Percentiles rank a stretch among this genome's conserved stretches.
These are phyloP conservation scores for Sporothrix inflata DNA, from an alignment of 2,329 filamentous ascomycete genomes.

Conservation along the genomic window DNA sequence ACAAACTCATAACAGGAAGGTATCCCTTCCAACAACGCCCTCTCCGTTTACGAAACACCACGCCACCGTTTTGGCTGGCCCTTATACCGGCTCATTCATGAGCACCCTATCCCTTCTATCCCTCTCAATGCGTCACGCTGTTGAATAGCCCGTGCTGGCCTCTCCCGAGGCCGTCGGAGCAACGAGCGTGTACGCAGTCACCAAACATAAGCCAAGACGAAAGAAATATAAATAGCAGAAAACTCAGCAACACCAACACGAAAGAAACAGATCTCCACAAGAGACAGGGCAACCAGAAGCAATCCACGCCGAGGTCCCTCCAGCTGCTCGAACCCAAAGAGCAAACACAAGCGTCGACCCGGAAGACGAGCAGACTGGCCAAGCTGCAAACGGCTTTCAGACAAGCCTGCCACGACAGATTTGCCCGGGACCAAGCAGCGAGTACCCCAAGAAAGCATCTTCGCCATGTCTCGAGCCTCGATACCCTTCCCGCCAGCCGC, in stretches of 20 bases:
- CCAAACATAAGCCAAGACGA: not conserved
- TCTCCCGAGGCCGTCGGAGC: constrained; percentile 48
- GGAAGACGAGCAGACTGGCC: not conserved
- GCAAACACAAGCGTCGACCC: not conserved
- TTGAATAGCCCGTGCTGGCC: constrained; percentile 48
- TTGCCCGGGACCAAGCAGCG: not conserved
- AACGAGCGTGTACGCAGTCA: constrained; percentile 18
- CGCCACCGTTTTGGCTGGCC: constrained; percentile 20
- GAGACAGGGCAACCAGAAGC: not conserved
- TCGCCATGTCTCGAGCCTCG: not conserved
- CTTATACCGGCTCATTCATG: constrained; percentile 23
- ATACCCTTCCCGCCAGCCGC: not conserved
- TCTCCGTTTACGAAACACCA: not conserved
- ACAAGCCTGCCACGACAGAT: not conserved
- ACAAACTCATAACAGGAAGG: not conserved
- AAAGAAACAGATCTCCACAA: constrained; percentile 6
- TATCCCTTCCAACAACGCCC: not conserved
- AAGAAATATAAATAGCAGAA: constrained; percentile 15
- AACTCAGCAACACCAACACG: not conserved
- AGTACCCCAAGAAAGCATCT: too few relatives aligned
- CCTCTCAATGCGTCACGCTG: constrained; percentile 44
- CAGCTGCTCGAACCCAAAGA: not conserved
- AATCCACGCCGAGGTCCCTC: not conserved
- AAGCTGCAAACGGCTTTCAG: not conserved
- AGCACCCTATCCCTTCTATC: constrained; percentile 23